Evolutionary conservation across 2,329 filamentous ascomycete genomes (phyloP), one percentile per base, ranked within the genome.

Genomic region (Colletotrichum sp.): DNA sequence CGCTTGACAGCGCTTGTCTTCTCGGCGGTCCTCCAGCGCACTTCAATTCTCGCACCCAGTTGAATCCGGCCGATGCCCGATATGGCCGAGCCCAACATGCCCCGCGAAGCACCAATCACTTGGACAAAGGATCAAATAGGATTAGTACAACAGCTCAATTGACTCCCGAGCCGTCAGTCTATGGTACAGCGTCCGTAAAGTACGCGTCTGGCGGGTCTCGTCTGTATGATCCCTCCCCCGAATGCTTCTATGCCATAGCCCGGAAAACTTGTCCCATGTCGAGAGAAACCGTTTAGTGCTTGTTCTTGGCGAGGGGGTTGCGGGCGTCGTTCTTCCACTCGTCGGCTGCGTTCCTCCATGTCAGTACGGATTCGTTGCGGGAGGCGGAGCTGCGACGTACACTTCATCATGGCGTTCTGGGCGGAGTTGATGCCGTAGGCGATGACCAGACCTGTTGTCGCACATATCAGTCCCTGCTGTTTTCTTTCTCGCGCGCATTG

Each of bases 301-400:
- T 84, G 72, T 84, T 80, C 85, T 88, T 90, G 80, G 86, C 86
- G 81, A 90, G 88, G 80, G 93, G 93, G 92, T 98, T 98, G 87
- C 96, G 93, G 80, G 96, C 95, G 88, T 99, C 96, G 90, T 98
- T 98, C 93, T 96, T 98, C 92, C 92, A 98, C 90, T 99, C 95
- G 82, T 94, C 95, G 89, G 93, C 96, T 99, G 81, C 78, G 65
- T 1, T 78, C 2, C 73, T 75, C 34, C 76, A 75, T 63, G 79
- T 84, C 75, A 84, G 82, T 77, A 77, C 77, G 48, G 18, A 21
- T 21, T 39, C 66, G 13, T 66, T 71, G 65, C 16, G 24, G 36
- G 24, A 13, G 63, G 5, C 65, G 28, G 26, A 67, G 55, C 59
- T 76, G 68, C 59, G 67, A 83, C 86, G 79, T 92, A 99, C 96